Evolutionary conservation across 139 green algal genomes (phyloP).

Genomic region (Limnomonas spitsbergensis): DNA sequence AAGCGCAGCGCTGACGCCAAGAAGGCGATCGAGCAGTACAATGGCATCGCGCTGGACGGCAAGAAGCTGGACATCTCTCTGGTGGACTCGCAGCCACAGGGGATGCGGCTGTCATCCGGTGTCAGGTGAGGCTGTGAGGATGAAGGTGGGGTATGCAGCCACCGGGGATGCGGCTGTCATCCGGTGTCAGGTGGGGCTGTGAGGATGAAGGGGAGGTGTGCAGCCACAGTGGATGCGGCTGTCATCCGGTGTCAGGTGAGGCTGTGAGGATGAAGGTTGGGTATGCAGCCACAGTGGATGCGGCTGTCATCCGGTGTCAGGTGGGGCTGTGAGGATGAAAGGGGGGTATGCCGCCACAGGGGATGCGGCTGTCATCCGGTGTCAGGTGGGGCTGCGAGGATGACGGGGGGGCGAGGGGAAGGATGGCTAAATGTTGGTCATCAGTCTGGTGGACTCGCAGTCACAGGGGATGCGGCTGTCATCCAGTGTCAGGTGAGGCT

Average conservation of each 20-base stretch:
- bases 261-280: not conserved
- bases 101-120: constrained; percentile 40
- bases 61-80: constrained; percentile 58
- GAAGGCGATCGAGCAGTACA: constrained; percentile 50
- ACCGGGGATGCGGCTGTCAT: not conserved
- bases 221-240: not conserved
- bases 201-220: not conserved
- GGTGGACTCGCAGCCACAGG: constrained; percentile 31
- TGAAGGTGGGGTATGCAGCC: not conserved
- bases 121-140: constrained; percentile 34
- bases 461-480: constrained; percentile 30
- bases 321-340: too few relatives aligned
- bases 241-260: too few relatives aligned
- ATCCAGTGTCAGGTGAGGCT: constrained; percentile 44
- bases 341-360: too few relatives aligned
- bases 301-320: too few relatives aligned
- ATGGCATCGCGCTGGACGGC: constrained; percentile 55
- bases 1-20: constrained; percentile 28
- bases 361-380: too few relatives aligned
- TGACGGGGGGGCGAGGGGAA: constrained; percentile 50
- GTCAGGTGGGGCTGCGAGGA: too few relatives aligned
- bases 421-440: constrained; percentile 56
- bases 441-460: constrained; percentile 47
- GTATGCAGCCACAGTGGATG: too few relatives aligned
- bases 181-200: not conserved